These are phyloP conservation scores for Cryptosporidium tyzzeri DNA, from an alignment of 169 alveolate genomes.

Conservation along the genomic window DNA sequence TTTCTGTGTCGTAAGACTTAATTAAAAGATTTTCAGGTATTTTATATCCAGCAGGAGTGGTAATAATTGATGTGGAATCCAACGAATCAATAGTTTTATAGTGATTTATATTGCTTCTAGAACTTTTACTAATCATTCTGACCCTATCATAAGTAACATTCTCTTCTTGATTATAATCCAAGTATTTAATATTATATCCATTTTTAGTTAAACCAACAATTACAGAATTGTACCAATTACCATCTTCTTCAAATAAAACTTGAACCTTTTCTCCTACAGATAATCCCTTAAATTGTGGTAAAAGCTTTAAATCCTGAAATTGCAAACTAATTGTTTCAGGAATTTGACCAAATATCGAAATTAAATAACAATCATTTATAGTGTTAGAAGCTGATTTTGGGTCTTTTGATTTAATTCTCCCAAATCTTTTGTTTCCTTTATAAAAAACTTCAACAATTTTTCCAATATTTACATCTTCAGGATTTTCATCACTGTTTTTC, in stretches of 20 bases:
- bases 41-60: constrained; percentile 67
- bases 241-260: constrained; percentile 52
- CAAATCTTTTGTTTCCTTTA: constrained; percentile 45
- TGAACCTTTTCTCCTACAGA: constrained; percentile 33
- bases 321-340: background rate
- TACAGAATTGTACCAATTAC: constrained; percentile 43
- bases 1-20: constrained; percentile 31
- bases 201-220: constrained; percentile 3
- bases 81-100: background rate
- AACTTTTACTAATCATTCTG: background rate
- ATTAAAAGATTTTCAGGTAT: constrained; percentile 46
- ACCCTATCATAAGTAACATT: constrained; percentile 42
- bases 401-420: constrained; percentile 24
- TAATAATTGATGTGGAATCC: background rate
- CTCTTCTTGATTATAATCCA: constrained; percentile 49
- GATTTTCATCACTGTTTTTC: background rate
- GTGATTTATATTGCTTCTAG: background rate
- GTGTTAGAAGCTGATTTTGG: background rate
- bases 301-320: background rate
- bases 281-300: constrained; percentile 26
- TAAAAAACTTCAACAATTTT: constrained; percentile 22
- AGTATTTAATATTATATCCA: constrained; percentile 40
- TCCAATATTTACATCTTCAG: background rate
- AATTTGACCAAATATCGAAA: constrained; percentile 12
- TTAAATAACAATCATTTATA: background rate